Percentiles rank a stretch among this genome's conserved stretches.
Conservation (phyloP, 2,329 filamentous ascomycete genomes). For the Trichophyton simii region DNA sequence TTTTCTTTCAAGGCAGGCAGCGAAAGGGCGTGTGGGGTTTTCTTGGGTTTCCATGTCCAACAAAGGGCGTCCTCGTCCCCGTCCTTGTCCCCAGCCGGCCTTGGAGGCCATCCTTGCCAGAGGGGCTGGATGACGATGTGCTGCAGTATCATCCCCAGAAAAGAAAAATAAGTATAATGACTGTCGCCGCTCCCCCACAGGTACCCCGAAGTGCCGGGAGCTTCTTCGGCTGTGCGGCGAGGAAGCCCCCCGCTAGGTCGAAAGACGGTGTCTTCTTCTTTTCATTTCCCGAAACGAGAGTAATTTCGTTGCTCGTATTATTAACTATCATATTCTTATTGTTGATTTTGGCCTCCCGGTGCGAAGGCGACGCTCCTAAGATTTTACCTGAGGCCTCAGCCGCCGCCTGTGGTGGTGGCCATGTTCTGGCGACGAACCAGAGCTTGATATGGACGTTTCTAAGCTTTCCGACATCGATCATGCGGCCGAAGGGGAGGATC, state of each 20-base stretch:
- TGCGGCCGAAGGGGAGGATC: background rate
- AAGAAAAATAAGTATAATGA: background rate
- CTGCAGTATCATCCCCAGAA: background rate
- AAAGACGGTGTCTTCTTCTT: too few relatives aligned
- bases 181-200: background rate
- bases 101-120: too few relatives aligned
- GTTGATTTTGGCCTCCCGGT: too few relatives aligned
- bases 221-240: background rate
- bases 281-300: too few relatives aligned
- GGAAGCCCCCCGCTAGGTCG: background rate
- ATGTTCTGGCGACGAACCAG: background rate
- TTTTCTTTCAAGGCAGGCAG: background rate
- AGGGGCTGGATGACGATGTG: too few relatives aligned
- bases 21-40: background rate
- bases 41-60: background rate
- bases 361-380: too few relatives aligned
- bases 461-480: background rate
- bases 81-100: too few relatives aligned
- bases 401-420: background rate
- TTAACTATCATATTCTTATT: too few relatives aligned
- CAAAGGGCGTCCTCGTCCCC: background rate
- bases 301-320: too few relatives aligned
- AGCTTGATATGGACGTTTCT: background rate
- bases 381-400: background rate
- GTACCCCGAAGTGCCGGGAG: background rate